These are phyloP conservation scores for Aspergillus udagawae DNA, from an alignment of 2,329 filamentous ascomycete species.

Conservation along the genomic window DNA sequence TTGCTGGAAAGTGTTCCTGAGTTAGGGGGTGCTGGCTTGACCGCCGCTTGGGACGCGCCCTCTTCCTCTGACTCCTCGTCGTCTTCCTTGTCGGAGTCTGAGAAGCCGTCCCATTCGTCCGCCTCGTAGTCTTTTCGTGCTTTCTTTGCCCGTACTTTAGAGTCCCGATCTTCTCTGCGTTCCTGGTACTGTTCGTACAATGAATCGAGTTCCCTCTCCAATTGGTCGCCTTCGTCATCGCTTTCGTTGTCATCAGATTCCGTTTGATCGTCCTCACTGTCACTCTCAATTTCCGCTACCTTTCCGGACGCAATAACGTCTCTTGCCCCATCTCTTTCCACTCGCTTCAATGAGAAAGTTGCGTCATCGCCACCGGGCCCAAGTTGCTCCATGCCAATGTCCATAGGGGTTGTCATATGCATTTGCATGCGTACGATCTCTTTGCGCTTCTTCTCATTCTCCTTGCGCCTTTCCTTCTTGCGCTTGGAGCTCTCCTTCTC, in stretches of 20 bases:
- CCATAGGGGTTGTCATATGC: conserved; percentile 92
- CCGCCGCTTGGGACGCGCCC: conserved; percentile 34
- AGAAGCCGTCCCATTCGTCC: conserved; percentile 90
- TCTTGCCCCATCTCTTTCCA: conserved; percentile 71
- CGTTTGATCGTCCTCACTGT: conserved; percentile 56
- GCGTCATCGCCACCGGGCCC: conserved; percentile 74
- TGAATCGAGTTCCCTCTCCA: conserved; percentile 80
- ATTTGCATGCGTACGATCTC: conserved; percentile 96
- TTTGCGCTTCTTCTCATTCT: conserved; percentile 91
- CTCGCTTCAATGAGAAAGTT: conserved; percentile 79
- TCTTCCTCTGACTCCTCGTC: conserved; percentile 57
- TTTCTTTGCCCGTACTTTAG: conserved; percentile 88
- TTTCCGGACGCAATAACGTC: conserved; percentile 69
- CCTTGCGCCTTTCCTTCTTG: conserved; percentile 77
- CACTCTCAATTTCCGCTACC: conserved; percentile 63
- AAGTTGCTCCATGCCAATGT: conserved; percentile 86
- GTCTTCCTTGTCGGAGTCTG: conserved; percentile 57
- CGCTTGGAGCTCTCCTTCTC: conserved; percentile 73
- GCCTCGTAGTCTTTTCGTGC: conserved; percentile 75
- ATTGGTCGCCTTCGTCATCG: conserved; percentile 74
- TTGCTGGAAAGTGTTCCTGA: conserved; percentile 68
- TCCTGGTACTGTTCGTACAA: conserved; percentile 86
- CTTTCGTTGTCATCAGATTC: conserved; percentile 58
- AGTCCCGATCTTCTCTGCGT: conserved; percentile 71
- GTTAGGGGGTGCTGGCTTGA: conserved; percentile 30